A percentile compares a stretch with the other conserved stretches of the same genome.
phyloP scores from a whole-genome alignment of 768 basidiomycete species.

The Pisolithus tinctorius region DNA sequence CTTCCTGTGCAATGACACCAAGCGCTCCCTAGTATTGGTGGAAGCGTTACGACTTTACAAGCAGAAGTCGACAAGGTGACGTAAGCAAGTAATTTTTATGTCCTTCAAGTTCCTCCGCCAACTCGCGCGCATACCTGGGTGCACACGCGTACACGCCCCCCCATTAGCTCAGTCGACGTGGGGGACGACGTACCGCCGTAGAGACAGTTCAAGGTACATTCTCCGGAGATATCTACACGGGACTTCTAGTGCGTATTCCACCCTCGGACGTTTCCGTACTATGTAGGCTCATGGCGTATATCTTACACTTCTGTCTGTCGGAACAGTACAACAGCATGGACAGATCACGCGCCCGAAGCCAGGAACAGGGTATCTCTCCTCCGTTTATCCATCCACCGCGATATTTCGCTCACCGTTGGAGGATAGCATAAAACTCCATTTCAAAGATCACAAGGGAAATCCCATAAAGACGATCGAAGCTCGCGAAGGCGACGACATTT shows the following conservation, averaged over 20 bases:
- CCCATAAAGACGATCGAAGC: constrained; percentile 85
- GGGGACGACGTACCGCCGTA: not conserved
- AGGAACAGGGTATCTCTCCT: constrained; percentile 55
- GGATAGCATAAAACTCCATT: constrained; percentile 78
- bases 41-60: too few relatives aligned
- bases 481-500: constrained; percentile 89
- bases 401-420: not conserved
- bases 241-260: not conserved
- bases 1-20: too few relatives aligned
- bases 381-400: not conserved
- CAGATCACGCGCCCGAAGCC: constrained; percentile 51
- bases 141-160: not conserved
- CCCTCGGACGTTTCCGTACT: not conserved
- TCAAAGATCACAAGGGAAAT: constrained; percentile 81
- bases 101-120: not conserved
- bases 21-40: too few relatives aligned
- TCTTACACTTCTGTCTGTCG: not conserved
- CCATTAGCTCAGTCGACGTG: not conserved
- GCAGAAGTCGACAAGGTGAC: not conserved
- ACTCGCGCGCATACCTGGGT: not conserved
- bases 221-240: not conserved
- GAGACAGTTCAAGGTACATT: not conserved
- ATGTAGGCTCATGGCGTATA: not conserved
- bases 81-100: not conserved
- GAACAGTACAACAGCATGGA: constrained; percentile 36